Evolutionary conservation across 768 basidiomycete species (phyloP).

Genomic region (Agrocybe pediades): DNA sequence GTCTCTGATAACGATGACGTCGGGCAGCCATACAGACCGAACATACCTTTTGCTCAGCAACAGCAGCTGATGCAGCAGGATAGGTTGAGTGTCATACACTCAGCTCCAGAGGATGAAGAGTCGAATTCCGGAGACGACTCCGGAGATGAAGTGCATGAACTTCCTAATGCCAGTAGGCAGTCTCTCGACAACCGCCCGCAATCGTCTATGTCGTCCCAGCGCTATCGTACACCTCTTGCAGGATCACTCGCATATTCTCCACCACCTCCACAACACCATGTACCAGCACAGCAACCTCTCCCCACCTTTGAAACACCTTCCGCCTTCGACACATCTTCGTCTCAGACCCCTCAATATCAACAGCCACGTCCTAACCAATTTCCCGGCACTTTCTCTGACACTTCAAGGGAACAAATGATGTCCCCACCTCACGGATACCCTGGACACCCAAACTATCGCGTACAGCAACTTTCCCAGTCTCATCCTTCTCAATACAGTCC

Average conservation of each 20-base stretch:
- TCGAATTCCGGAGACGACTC: slow-evolving; percentile 47
- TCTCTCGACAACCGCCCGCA: slow-evolving; percentile 56
- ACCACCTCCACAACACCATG: slow-evolving; percentile 40
- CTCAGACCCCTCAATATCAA: slow-evolving; percentile 38
- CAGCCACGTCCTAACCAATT: slow-evolving; percentile 39
- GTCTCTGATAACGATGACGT: slow-evolving; percentile 49
- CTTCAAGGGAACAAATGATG: slow-evolving; percentile 36
- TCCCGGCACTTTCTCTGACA: slow-evolving; percentile 38
- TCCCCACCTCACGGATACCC: slow-evolving; percentile 40
- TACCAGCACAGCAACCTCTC: slow-evolving; percentile 72
- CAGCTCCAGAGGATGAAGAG: slow-evolving; percentile 33
- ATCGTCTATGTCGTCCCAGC: slow-evolving; percentile 77
- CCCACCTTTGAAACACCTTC: slow-evolving; percentile 74
- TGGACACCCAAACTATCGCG: slow-evolving; percentile 35
- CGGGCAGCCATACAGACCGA: slow-evolving; percentile 10
- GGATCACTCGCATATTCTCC: slow-evolving; percentile 62
- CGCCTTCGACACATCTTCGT: slow-evolving; percentile 58
- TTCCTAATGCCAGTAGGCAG: slow-evolving; percentile 29
- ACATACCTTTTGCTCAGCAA: slow-evolving; percentile 1
- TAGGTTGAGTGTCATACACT: slow-evolving; percentile 9
- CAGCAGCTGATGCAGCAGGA: slow-evolving; percentile 3
- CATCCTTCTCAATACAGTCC: slow-evolving; percentile 36
- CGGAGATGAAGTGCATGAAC: slow-evolving; percentile 49
- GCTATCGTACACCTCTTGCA: slow-evolving; percentile 78
- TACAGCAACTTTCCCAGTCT: slow-evolving; percentile 29